These are phyloP conservation scores for Podosphaera fusca DNA, from an alignment of 2,329 filamentous ascomycete species.

Conservation along the genomic window DNA sequence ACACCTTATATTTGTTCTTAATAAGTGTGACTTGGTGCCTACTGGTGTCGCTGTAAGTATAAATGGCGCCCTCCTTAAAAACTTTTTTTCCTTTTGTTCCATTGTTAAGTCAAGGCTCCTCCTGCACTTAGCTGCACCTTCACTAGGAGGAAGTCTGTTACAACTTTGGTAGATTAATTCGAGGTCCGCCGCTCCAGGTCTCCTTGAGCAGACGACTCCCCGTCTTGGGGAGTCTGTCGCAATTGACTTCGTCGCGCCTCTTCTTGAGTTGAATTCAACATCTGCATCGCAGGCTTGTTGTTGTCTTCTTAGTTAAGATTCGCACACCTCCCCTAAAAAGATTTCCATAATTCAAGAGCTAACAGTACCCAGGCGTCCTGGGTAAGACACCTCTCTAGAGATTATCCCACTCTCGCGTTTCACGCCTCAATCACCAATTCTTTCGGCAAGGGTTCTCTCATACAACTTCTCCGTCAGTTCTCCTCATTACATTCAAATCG, in stretches of 20 bases:
- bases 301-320: conserved; percentile 97
- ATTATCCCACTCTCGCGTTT: conserved; percentile 85
- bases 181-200: conserved; percentile 37
- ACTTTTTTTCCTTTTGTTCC: conserved; percentile 8
- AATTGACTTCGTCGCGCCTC: conserved; percentile 49
- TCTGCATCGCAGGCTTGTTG: conserved; percentile 40
- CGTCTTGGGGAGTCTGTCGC: conserved; percentile 72
- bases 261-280: conserved; percentile 90
- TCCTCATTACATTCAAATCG: conserved; percentile 69
- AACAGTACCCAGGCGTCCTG: conserved; percentile 50
- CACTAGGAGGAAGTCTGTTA: conserved; percentile 87
- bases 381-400: conserved; percentile 72
- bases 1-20: conserved; percentile 72
- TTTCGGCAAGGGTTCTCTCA: conserved; percentile 87
- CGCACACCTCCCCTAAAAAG: conserved; percentile 39
- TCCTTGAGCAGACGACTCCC: conserved; percentile 47
- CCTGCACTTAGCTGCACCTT: conserved; percentile 33
- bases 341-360: conserved; percentile 13
- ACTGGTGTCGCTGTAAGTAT: conserved; percentile 82
- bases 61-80: conserved; percentile 2
- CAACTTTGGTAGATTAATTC: conserved; percentile 90
- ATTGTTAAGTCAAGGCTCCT: conserved; percentile 77
- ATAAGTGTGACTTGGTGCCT: conserved; percentile 84
- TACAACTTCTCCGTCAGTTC: conserved; percentile 80
- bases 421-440: conserved; percentile 87